Conservation (phyloP, 2,329 filamentous ascomycete species). For the Trichoderma hamatum region DNA sequence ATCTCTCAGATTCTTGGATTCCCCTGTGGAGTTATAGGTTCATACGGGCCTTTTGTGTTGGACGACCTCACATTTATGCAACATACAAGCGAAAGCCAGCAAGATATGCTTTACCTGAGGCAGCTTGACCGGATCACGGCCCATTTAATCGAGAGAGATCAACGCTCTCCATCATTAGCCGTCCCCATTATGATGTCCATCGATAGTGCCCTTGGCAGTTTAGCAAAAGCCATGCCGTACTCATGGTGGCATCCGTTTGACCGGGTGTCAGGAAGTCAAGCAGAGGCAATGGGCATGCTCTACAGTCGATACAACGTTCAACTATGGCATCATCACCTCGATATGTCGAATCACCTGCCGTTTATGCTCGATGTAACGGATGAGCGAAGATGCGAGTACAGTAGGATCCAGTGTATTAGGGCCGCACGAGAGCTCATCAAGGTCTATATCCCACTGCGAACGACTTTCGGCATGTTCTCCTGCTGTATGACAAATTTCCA, state of each 20-base stretch:
- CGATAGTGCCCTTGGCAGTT: conserved; percentile 2
- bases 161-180: background rate
- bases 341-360: conserved; percentile 18
- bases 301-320: conserved; percentile 22
- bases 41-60: background rate
- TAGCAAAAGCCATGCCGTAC: conserved; percentile 14
- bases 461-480: conserved; percentile 22
- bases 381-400: conserved; percentile 15
- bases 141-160: conserved; percentile 13
- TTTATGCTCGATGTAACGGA: conserved; percentile 21
- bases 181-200: conserved; percentile 1
- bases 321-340: conserved; percentile 24
- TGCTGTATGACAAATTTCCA: conserved; percentile 25
- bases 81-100: background rate
- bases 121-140: conserved; percentile 20
- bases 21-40: conserved; percentile 1
- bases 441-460: conserved; percentile 16
- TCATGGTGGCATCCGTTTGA: conserved; percentile 22
- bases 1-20: conserved; percentile 21
- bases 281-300: conserved; percentile 3
- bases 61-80: background rate
- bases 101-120: conserved; percentile 9
- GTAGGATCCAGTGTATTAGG: conserved; percentile 14
- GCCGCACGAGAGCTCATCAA: conserved; percentile 21
- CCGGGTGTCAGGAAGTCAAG: background rate